A percentile compares a stretch with the other conserved stretches of the same genome.
phyloP scores from a whole-genome alignment of 2,329 filamentous ascomycete species.

The Paecilomyces sp. region DNA sequence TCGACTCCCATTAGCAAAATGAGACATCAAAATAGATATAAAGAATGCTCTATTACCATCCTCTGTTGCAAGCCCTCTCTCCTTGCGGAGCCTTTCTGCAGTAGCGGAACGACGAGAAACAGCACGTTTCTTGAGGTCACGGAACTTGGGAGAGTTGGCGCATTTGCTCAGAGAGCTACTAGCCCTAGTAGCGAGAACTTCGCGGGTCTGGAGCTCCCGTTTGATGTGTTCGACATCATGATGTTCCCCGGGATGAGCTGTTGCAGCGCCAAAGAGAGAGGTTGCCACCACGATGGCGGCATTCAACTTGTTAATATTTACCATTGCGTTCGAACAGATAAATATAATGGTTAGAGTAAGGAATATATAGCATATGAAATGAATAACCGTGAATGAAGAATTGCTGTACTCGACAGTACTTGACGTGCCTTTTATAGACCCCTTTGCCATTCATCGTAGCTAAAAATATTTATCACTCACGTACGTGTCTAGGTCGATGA shows the following conservation, averaged over 20 bases:
- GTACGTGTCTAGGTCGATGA: background rate
- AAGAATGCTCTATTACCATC: background rate
- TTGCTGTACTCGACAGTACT: background rate
- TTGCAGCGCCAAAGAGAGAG: background rate
- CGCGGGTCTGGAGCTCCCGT: background rate
- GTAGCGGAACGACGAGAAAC: background rate
- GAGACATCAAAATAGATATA: background rate
- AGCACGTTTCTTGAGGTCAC: background rate
- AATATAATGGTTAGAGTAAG: background rate
- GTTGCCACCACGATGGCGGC: background rate
- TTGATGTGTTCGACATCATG: background rate
- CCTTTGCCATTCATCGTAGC: background rate
- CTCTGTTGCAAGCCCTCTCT: background rate
- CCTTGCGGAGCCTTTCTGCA: background rate
- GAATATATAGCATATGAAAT: background rate
- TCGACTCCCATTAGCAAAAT: background rate
- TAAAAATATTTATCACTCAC: background rate
- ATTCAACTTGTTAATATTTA: background rate
- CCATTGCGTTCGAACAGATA: background rate
- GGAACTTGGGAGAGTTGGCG: background rate
- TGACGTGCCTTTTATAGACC: background rate
- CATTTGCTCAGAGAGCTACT: background rate
- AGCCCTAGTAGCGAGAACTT: background rate
- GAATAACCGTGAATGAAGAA: background rate
- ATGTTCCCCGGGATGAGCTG: background rate